Evolutionary conservation across 768 basidiomycete genomes (phyloP).

Genomic region (Trametes maxima): DNA sequence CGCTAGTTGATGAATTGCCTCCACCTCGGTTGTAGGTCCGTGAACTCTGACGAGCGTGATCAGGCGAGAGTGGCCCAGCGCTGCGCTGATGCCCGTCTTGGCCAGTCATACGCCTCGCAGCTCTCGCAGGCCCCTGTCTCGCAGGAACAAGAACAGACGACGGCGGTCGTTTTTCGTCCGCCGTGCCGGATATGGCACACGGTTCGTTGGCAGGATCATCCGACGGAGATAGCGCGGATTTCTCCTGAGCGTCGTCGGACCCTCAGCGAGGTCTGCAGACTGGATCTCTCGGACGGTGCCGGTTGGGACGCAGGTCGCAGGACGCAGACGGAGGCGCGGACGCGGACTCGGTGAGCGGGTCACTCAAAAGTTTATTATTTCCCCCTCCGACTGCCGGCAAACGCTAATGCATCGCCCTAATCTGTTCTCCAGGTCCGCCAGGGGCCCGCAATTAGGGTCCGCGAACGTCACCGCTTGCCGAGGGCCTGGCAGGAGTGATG

Average conservation of each 20-base stretch:
- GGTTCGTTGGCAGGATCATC: conserved; percentile 5
- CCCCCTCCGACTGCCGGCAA: conserved; percentile 16
- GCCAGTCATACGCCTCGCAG: neutral
- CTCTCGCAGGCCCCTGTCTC: neutral
- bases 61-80: neutral
- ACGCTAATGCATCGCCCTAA: conserved; percentile 16
- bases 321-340: neutral
- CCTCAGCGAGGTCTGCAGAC: neutral
- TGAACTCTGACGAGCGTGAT: conserved; percentile 12
- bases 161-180: neutral
- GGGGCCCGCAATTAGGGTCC: conserved; percentile 13
- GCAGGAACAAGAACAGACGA: conserved; percentile 10
- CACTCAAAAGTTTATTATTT: conserved; percentile 30
- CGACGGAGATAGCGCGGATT: conserved; percentile 23
- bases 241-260: conserved; percentile 2
- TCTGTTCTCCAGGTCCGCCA: conserved; percentile 14
- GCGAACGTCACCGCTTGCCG: conserved; percentile 15
- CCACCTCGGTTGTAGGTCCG: conserved; percentile 19
- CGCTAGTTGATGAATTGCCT: neutral
- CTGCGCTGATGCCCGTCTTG: conserved; percentile 6
- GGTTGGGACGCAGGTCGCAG: neutral
- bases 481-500: neutral
- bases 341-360: conserved; percentile 13
- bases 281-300: neutral
- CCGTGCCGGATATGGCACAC: conserved; percentile 15